Conservation (phyloP, 2,329 filamentous ascomycete genomes). For the Chaetomiaceae sp. region DNA sequence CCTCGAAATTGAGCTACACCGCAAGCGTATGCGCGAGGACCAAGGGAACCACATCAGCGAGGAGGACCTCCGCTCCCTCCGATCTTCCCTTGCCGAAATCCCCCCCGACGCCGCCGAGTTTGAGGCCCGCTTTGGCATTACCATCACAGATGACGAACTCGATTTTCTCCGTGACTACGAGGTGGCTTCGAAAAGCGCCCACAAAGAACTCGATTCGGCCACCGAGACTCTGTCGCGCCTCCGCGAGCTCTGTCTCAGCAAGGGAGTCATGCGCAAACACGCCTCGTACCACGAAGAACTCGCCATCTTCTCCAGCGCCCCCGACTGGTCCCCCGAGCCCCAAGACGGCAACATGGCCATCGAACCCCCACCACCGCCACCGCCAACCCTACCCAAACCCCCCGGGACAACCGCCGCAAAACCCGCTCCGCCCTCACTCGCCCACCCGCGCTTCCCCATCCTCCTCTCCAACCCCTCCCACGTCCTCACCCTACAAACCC, state of each 20-base stretch:
- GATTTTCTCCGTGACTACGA: constrained; percentile 45
- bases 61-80: constrained; percentile 35
- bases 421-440: constrained; percentile 25
- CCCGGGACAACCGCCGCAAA: constrained; percentile 29
- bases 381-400: constrained; percentile 42
- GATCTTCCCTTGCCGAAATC: constrained; percentile 24
- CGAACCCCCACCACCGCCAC: constrained; percentile 32
- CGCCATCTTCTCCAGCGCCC: constrained; percentile 35
- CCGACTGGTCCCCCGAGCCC: constrained; percentile 18
- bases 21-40: constrained; percentile 19
- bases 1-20: constrained; percentile 27
- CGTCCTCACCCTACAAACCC: constrained; percentile 40
- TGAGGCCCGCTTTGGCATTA: constrained; percentile 17
- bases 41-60: constrained; percentile 30
- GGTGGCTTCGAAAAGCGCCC: constrained; percentile 33
- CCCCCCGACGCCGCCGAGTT: constrained; percentile 22
- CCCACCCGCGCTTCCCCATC: constrained; percentile 40
- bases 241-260: constrained; percentile 38
- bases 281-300: constrained; percentile 38
- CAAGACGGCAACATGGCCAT: constrained; percentile 41
- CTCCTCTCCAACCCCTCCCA: constrained; percentile 48
- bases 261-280: constrained; percentile 41
- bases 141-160: constrained; percentile 36
- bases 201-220: constrained; percentile 32
- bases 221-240: constrained; percentile 35